Evolutionary conservation across 2,329 filamentous ascomycete species (phyloP).

Genomic region (Fusarium nanum): DNA sequence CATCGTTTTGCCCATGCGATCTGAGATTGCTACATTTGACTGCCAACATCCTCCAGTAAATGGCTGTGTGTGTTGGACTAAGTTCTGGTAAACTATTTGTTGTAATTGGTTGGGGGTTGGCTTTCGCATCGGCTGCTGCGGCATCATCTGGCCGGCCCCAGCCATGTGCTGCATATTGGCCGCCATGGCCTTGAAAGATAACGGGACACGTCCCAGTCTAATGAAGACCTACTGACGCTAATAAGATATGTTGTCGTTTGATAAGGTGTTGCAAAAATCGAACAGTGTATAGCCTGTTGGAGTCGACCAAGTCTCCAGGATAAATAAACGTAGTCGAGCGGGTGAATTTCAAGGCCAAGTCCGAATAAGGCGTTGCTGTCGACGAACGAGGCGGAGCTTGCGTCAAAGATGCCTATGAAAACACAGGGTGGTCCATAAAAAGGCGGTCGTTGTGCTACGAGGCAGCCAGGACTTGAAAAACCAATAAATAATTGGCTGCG

Average conservation of each 20-base stretch:
- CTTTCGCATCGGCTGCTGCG: constrained; percentile 56
- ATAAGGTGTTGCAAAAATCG: neutral
- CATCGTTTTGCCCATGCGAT: constrained; percentile 58
- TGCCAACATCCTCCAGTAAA: constrained; percentile 55
- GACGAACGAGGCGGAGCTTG: constrained; percentile 35
- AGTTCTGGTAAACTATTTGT: constrained; percentile 55
- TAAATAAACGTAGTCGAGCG: constrained; percentile 8
- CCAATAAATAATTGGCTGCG: constrained; percentile 24
- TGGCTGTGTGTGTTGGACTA: constrained; percentile 51
- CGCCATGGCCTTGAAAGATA: constrained; percentile 63
- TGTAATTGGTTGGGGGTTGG: constrained; percentile 50
- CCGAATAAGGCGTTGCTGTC: constrained; percentile 4
- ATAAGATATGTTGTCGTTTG: constrained; percentile 9
- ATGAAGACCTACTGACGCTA: constrained; percentile 6
- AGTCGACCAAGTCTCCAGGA: neutral
- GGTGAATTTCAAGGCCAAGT: neutral
- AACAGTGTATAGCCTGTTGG: neutral
- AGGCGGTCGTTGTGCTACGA: constrained; percentile 39
- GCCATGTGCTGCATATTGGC: constrained; percentile 70
- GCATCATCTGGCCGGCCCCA: constrained; percentile 59
- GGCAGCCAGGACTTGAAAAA: constrained; percentile 26
- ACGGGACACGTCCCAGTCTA: constrained; percentile 39
- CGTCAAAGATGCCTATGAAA: constrained; percentile 48
- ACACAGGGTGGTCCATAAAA: constrained; percentile 50
- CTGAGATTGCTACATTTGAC: constrained; percentile 50